A percentile compares a stretch with the other conserved stretches of the same genome.
These are phyloP conservation scores for Raphanus sativus DNA, from an alignment of 345 rosid genomes.

Conservation along the genomic window DNA sequence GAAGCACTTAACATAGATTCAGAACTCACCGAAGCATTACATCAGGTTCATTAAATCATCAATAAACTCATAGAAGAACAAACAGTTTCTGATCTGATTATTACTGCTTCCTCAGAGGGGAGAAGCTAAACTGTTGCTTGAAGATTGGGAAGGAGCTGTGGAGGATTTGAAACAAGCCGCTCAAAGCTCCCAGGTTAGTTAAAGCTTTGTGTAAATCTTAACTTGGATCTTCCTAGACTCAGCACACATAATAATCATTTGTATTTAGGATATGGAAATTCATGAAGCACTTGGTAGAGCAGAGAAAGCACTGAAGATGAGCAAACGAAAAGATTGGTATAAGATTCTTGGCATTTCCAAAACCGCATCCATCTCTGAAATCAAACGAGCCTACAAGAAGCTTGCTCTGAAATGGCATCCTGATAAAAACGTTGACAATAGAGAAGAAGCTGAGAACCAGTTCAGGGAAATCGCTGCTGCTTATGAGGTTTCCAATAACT, in stretches of 20 bases:
- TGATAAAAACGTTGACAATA: constrained; percentile 82
- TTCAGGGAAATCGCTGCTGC: constrained; percentile 97
- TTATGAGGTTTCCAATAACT: constrained; percentile 65
- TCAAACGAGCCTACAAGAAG: constrained; percentile 94
- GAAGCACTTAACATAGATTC: constrained; percentile 79
- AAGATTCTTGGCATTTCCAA: constrained; percentile 81
- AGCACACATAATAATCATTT: too few relatives aligned
- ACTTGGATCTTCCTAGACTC: not conserved
- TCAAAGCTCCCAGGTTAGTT: constrained; percentile 77
- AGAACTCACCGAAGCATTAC: constrained; percentile 86
- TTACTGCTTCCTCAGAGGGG: constrained; percentile 59
- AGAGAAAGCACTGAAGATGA: constrained; percentile 95
- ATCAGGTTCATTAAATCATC: constrained; percentile 61
- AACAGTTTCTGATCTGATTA: constrained; percentile 22
- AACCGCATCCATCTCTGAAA: constrained; percentile 77
- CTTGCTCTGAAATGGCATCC: constrained; percentile 99
- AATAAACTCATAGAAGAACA: not conserved
- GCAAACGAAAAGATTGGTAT: constrained; percentile 96
- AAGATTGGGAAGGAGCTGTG: constrained; percentile 99
- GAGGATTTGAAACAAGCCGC: constrained; percentile 86
- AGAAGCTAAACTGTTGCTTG: constrained; percentile 88
- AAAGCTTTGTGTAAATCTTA: not conserved
- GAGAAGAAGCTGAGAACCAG: constrained; percentile 95
- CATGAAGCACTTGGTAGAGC: constrained; percentile 83
- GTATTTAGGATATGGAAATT: constrained; percentile 68